These are phyloP conservation scores for Endothia cerciana DNA, from an alignment of 2,329 filamentous ascomycete species.

Conservation along the genomic window DNA sequence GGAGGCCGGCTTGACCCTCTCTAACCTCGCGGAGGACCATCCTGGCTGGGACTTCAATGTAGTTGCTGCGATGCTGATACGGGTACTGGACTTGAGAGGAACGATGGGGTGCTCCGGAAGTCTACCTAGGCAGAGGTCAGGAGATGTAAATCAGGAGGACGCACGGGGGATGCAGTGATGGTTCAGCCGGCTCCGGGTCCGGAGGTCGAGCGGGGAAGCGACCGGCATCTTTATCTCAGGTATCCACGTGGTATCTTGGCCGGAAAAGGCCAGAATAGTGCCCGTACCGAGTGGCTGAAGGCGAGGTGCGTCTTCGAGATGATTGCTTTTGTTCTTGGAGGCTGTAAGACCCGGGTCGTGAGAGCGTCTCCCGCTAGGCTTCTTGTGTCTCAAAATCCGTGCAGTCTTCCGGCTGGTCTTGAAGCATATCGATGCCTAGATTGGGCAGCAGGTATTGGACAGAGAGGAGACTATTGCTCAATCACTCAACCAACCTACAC, in stretches of 20 bases:
- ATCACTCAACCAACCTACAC: too few relatives aligned
- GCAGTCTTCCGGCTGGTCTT: too few relatives aligned
- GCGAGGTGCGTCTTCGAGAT: too few relatives aligned
- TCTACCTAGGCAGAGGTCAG: too few relatives aligned
- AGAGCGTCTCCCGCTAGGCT: too few relatives aligned
- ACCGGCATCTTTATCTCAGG: conserved; percentile 3
- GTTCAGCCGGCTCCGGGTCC: not conserved
- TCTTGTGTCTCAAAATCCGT: too few relatives aligned
- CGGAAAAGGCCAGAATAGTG: not conserved
- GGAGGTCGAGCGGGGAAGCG: conserved; percentile 3
- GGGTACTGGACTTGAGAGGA: not conserved
- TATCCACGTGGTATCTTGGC: not conserved
- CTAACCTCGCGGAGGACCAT: conserved; percentile 33
- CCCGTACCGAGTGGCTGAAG: too few relatives aligned
- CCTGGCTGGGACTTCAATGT: not conserved
- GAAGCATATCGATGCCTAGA: too few relatives aligned
- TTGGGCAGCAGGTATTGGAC: too few relatives aligned
- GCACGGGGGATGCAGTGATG: not conserved
- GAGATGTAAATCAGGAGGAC: not conserved
- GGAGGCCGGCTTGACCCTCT: conserved; percentile 56
- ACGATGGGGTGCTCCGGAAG: not conserved
- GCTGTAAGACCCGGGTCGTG: not conserved
- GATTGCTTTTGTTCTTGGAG: not conserved
- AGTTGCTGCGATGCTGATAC: not conserved
- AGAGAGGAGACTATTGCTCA: too few relatives aligned